Evolutionary conservation across 768 basidiomycete genomes (phyloP), one percentile per base, ranked within the genome.

Genomic region (Pisolithus marmoratus): DNA sequence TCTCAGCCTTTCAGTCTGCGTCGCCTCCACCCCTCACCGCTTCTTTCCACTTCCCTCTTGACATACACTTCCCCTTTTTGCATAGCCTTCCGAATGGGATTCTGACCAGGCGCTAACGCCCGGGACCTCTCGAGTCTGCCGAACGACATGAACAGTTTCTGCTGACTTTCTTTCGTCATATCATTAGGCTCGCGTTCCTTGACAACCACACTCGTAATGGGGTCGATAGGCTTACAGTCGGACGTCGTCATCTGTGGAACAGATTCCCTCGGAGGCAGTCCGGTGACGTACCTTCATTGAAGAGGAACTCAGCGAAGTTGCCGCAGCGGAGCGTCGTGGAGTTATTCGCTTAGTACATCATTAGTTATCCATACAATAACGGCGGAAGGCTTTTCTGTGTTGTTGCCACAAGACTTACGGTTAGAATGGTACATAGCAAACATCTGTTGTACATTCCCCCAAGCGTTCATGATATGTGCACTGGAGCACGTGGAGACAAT

Each of bases 91-190:
- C 88, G 76, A 56, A 90, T 80, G 6, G 87, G 88, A 63, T 89
- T 89, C 57, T 81, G 80, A 43, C 72, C 74, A 20, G 81, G 72
- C 11, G 81, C 78, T 31, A 91, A 62, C 41, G 82, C 79, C 22
- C 91, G 90, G 42, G 74, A 84, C 67, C 74, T 82, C 64, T 94
- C 90, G 56, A 98, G 73, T 45, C 94, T 75, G 56, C 95, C 90
- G 62, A 99, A 98, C n/a, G 97, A 74, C 34, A 88, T 83, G 62
- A 97, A 91, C 38, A 99, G 74, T 62, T 85, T 85, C 74, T 97
- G 94, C 67, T 95, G 96, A 75, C 98, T 94, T 64, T 94, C 94
- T 27, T 94, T 86, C 1, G 92, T 87, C 94, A 99, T 95, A 46
- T 81, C 71, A 7, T 65, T 66, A 17, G 74, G 60, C 43, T 70